These are phyloP conservation scores for Pythium sukuiense DNA, from an alignment of 352 stramenopile genomes.

Conservation along the genomic window DNA sequence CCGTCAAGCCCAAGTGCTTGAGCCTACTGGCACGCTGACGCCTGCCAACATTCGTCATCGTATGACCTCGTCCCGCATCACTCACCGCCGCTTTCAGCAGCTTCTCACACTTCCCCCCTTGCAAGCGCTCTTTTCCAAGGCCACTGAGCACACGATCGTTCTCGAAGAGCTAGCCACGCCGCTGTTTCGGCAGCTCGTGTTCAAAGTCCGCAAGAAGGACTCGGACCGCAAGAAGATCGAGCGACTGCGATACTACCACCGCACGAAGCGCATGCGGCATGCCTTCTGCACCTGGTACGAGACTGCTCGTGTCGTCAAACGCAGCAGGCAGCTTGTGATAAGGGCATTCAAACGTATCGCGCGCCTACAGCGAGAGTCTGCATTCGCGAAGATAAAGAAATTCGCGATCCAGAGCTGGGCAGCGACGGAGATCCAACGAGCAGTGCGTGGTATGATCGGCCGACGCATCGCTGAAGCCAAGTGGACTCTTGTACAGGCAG, in stretches of 20 bases:
- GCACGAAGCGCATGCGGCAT: constrained; percentile 38
- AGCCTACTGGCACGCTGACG: constrained; percentile 31
- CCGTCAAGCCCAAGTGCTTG: constrained; percentile 43
- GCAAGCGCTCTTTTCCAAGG: constrained; percentile 39
- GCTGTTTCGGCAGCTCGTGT: constrained; percentile 55
- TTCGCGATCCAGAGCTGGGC: constrained; percentile 44
- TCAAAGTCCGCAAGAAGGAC: constrained; percentile 43
- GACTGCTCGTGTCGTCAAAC: constrained; percentile 35
- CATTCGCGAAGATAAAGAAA: constrained; percentile 41
- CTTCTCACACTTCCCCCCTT: constrained; percentile 48
- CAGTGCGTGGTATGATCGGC: constrained; percentile 48
- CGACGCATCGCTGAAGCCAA: constrained; percentile 35
- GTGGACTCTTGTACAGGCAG: constrained; percentile 50
- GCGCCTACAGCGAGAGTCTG: constrained; percentile 36
- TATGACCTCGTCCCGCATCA: constrained; percentile 40
- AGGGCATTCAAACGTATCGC: constrained; percentile 34
- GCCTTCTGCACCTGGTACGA: constrained; percentile 46
- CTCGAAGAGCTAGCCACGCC: constrained; percentile 57
- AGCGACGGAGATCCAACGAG: constrained; percentile 63
- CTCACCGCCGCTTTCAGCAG: constrained; percentile 41
- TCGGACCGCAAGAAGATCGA: constrained; percentile 50
- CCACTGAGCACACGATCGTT: constrained; percentile 43
- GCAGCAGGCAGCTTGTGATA: constrained; percentile 33
- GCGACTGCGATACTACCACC: constrained; percentile 50
- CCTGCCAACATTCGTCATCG: constrained; percentile 24